phyloP scores from a whole-genome alignment of 306 rosid genomes.

The Cyamopsis tetragonoloba region DNA sequence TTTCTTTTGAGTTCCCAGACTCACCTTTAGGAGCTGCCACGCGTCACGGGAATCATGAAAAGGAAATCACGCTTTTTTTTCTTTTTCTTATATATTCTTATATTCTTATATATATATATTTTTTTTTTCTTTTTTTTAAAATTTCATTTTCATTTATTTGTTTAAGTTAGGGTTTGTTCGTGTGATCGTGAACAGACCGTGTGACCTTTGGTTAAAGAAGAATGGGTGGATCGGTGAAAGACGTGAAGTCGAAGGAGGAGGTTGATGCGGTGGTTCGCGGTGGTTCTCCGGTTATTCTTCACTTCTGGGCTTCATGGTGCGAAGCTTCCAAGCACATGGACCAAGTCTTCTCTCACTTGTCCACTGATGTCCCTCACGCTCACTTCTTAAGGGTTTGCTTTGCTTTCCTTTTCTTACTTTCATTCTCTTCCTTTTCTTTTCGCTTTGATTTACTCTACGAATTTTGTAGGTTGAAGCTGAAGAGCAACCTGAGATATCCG shows the following conservation, averaged over 20 bases:
- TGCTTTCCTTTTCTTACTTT: background rate
- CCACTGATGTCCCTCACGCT: conserved; percentile 76
- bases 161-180: background rate
- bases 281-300: conserved; percentile 62
- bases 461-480: conserved; percentile 84
- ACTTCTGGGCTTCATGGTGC: conserved; percentile 99
- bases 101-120: no score
- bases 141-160: no score
- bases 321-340: conserved; percentile 98
- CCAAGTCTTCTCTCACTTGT: conserved; percentile 69
- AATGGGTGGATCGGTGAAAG: conserved; percentile 83
- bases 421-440: background rate
- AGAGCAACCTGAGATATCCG: conserved; percentile 85
- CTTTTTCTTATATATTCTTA: no score
- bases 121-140: no score
- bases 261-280: conserved; percentile 48
- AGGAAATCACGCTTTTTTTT: no score
- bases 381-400: conserved; percentile 67
- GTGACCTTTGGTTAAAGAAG: background rate
- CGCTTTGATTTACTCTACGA: background rate
- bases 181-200: background rate
- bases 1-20: no score
- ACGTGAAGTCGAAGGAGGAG: conserved; percentile 68
- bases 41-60: no score
- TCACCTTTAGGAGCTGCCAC: no score